phyloP scores from a whole-genome alignment of 345 rosid genomes.

The Citrus australasica region DNA sequence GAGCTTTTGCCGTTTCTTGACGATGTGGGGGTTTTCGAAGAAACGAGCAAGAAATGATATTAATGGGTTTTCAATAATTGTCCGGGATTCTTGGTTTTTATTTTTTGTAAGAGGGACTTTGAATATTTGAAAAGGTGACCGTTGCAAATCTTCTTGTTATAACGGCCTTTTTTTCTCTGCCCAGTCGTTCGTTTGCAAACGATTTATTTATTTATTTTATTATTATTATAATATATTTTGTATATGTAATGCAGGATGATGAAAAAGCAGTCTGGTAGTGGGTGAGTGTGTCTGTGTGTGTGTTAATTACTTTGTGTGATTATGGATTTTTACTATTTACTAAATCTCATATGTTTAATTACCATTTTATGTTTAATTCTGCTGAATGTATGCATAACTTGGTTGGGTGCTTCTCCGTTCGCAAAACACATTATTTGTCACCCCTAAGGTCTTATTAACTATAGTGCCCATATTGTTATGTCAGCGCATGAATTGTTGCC shows the following conservation, averaged over 20 bases:
- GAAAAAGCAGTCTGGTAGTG: background rate
- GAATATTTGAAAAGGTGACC: slow-evolving; percentile 36
- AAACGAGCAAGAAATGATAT: background rate
- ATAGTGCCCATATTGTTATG: too few species aligned
- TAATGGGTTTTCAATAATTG: background rate
- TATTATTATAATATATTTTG: background rate
- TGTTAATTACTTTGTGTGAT: background rate
- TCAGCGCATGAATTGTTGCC: too few species aligned
- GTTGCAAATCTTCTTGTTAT: slow-evolving; percentile 19
- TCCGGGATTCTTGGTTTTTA: background rate
- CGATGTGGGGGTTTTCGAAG: background rate
- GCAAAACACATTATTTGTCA: too few species aligned
- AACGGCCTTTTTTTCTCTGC: slow-evolving; percentile 22
- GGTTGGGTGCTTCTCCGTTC: too few species aligned
- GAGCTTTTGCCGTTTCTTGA: background rate
- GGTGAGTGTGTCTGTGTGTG: background rate
- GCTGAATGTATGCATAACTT: too few species aligned
- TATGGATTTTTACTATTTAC: background rate
- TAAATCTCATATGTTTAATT: too few species aligned
- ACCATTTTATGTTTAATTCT: too few species aligned
- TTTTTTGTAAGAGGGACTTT: slow-evolving; percentile 7
- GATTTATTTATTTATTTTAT: background rate
- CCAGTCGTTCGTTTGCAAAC: background rate
- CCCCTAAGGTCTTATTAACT: too few species aligned
- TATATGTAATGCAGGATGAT: background rate